Conservation (phyloP, 345 rosid genomes). For the Arabidopsis arenosa region DNA sequence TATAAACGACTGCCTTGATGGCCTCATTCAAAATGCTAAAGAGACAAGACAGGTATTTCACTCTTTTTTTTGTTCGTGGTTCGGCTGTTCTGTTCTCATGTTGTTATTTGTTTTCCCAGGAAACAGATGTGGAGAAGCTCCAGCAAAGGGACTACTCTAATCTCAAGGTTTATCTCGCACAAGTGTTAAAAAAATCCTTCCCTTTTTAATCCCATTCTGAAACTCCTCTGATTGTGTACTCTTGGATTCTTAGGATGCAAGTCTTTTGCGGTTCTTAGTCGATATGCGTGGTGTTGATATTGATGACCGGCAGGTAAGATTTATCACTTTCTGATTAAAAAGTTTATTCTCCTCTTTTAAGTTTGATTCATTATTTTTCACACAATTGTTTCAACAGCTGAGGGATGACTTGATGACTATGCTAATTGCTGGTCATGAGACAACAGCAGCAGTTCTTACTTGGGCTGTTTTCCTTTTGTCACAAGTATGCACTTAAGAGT, state of each 20-base stretch:
- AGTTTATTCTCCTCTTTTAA: background rate
- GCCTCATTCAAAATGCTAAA: slow-evolving; percentile 90
- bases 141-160: slow-evolving; percentile 86
- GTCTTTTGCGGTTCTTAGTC: slow-evolving; percentile 87
- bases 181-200: background rate
- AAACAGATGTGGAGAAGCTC: slow-evolving; percentile 88
- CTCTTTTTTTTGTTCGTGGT: background rate
- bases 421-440: slow-evolving; percentile 97
- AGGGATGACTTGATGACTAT: slow-evolving; percentile 95
- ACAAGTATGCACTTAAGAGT: slow-evolving; percentile 58
- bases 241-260: slow-evolving; percentile 74
- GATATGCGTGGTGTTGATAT: slow-evolving; percentile 95
- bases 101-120: slow-evolving; percentile 53
- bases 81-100: slow-evolving; percentile 1
- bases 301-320: slow-evolving; percentile 78
- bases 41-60: slow-evolving; percentile 76
- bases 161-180: slow-evolving; percentile 59
- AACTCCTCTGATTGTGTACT: slow-evolving; percentile 23
- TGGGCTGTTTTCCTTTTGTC: slow-evolving; percentile 95
- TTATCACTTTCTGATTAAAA: background rate
- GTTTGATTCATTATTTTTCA: slow-evolving; percentile 1
- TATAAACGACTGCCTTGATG: slow-evolving; percentile 94
- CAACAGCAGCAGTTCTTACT: slow-evolving; percentile 96
- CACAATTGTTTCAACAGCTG: slow-evolving; percentile 54
- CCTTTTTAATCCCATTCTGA: background rate